These are phyloP conservation scores for Exophiala spinifera DNA, from an alignment of 2,329 filamentous ascomycete species.

Conservation along the genomic window DNA sequence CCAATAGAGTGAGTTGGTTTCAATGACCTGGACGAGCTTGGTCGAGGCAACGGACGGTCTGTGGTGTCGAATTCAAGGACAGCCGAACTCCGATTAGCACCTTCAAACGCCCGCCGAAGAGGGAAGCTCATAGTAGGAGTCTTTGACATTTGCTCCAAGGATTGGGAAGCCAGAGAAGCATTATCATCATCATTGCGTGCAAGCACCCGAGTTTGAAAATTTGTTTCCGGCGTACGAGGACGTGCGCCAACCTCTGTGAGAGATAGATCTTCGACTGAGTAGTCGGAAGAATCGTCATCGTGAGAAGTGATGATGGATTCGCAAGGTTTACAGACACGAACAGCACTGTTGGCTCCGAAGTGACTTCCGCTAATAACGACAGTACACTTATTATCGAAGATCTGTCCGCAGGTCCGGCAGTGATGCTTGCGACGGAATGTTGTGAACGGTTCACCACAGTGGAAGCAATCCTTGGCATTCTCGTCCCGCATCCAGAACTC, in stretches of 20 bases:
- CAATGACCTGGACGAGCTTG: constrained; percentile 87
- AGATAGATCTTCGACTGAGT: constrained; percentile 65
- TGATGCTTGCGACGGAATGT: constrained; percentile 96
- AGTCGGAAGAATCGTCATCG: constrained; percentile 87
- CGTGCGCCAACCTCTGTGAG: constrained; percentile 32
- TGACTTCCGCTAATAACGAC: constrained; percentile 81
- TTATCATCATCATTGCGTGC: constrained; percentile 44
- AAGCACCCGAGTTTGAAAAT: constrained; percentile 9
- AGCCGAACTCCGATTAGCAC: constrained; percentile 77
- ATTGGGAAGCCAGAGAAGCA: constrained; percentile 46
- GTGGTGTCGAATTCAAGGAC: constrained; percentile 80
- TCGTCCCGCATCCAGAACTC: constrained; percentile 99
- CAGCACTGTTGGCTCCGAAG: constrained; percentile 79
- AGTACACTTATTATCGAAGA: constrained; percentile 96
- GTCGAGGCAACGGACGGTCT: constrained; percentile 73
- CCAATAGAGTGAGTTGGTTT: constrained; percentile 73
- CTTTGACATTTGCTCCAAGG: constrained; percentile 45
- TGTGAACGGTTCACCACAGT: constrained; percentile 84
- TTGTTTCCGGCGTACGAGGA: constrained; percentile 27
- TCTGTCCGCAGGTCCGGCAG: constrained; percentile 92
- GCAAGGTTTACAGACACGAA: constrained; percentile 91
- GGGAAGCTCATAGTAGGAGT: constrained; percentile 64
- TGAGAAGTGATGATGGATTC: constrained; percentile 86
- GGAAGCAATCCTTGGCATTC: constrained; percentile 94
- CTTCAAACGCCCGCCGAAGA: constrained; percentile 65